These are phyloP conservation scores for Phlebopus sp. DNA, from an alignment of 1,284 basidiomycete species.

Conservation along the genomic window DNA sequence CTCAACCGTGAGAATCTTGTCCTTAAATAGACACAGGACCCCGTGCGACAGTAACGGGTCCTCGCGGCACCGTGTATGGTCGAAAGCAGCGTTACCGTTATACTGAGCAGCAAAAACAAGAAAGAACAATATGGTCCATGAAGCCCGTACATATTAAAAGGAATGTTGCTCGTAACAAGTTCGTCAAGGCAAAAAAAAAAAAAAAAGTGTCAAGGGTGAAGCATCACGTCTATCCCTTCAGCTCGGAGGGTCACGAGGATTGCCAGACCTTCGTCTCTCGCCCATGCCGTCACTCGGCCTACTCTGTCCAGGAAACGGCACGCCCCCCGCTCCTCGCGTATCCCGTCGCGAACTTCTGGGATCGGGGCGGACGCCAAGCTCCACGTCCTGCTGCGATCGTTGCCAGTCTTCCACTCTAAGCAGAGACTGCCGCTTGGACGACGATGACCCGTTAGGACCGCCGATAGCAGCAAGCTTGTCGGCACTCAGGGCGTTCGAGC, in stretches of 20 bases:
- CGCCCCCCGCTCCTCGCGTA: constrained; percentile 31
- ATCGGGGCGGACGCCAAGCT: constrained; percentile 32
- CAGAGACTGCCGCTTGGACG: constrained; percentile 64
- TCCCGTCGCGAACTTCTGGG: constrained; percentile 34
- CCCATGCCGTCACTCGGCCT: constrained; percentile 24
- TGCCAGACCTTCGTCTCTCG: constrained; percentile 28
- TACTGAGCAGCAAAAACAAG: neutral
- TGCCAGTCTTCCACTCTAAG: constrained; percentile 84
- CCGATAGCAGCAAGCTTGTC: constrained; percentile 51
- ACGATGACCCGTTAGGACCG: constrained; percentile 26
- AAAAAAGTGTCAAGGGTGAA: neutral
- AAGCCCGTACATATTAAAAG: constrained; percentile 18
- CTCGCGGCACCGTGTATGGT: neutral
- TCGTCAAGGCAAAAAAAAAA: constrained; percentile 1
- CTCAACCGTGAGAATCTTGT: constrained; percentile 26
- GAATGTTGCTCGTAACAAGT: constrained; percentile 9
- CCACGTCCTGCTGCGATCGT: constrained; percentile 58
- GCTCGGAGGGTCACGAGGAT: constrained; percentile 30
- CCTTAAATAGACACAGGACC: constrained; percentile 12
- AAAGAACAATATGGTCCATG: constrained; percentile 21
- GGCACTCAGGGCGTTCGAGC: constrained; percentile 55
- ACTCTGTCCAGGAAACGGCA: constrained; percentile 47
- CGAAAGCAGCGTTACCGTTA: too few relatives aligned
- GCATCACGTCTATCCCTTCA: constrained; percentile 11
- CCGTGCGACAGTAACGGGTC: neutral